phyloP scores from a whole-genome alignment of 306 rosid genomes.

The Gynostemma pentaphyllum region DNA sequence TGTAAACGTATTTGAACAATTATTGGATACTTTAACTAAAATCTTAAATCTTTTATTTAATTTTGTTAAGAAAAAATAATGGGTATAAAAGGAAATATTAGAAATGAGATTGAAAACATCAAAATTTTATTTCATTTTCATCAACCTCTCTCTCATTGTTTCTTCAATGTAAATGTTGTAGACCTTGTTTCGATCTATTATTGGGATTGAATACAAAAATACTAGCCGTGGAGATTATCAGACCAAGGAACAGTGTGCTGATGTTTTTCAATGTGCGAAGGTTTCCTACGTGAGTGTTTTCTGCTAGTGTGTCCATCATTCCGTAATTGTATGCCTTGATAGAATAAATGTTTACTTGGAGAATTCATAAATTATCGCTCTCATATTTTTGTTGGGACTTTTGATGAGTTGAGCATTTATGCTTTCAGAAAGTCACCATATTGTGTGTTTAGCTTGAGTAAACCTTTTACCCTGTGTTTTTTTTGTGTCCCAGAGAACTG shows the following conservation, averaged over 20 bases:
- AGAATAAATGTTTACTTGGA: neutral
- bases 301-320: neutral
- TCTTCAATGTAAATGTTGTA: too few relatives aligned
- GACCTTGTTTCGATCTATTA: too few relatives aligned
- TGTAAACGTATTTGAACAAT: too few relatives aligned
- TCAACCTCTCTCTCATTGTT: too few relatives aligned
- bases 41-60: too few relatives aligned
- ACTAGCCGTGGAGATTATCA: constrained; percentile 95
- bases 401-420: neutral
- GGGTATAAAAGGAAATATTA: too few relatives aligned
- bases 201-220: constrained; percentile 93
- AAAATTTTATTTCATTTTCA: too few relatives aligned
- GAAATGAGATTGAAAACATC: too few relatives aligned
- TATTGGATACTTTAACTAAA: too few relatives aligned
- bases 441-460: constrained; percentile 12
- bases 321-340: neutral
- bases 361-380: neutral
- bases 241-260: constrained; percentile 91
- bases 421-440: neutral
- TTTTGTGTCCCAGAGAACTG: constrained; percentile 53
- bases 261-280: constrained; percentile 95
- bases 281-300: constrained; percentile 75
- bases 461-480: constrained; percentile 14
- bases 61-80: too few relatives aligned
- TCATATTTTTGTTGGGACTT: neutral